Evolutionary conservation across 1,284 basidiomycete species (phyloP).

Genomic region (Stygiomarasmius scandens): DNA sequence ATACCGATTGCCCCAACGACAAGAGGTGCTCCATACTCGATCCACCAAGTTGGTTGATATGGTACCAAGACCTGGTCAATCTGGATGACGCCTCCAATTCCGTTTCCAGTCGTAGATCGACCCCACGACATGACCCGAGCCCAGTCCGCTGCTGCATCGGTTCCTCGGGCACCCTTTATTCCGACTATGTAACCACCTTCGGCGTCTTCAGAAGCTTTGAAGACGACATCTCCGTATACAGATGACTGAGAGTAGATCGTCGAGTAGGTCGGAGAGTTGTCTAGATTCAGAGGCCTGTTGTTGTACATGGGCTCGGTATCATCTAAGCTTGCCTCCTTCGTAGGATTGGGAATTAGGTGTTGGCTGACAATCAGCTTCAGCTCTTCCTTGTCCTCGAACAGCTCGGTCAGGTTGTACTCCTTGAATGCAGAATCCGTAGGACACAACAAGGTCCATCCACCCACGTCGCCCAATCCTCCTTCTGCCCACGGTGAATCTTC

Average conservation of each 20-base stretch:
- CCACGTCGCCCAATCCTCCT: constrained; percentile 41
- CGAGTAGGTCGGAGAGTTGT: constrained; percentile 71
- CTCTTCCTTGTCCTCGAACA: constrained; percentile 64
- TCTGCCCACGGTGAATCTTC: constrained; percentile 63
- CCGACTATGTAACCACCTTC: constrained; percentile 72
- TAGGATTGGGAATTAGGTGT: constrained; percentile 78
- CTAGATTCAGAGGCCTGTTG: constrained; percentile 72
- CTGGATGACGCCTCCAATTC: constrained; percentile 84
- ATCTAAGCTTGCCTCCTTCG: constrained; percentile 17
- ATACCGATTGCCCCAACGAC: constrained; percentile 61
- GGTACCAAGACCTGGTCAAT: constrained; percentile 86
- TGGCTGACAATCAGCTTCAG: constrained; percentile 80
- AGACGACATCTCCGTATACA: constrained; percentile 80
- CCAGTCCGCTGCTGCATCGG: constrained; percentile 69
- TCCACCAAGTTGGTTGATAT: constrained; percentile 85
- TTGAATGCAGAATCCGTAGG: constrained; percentile 94
- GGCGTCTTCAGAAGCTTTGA: constrained; percentile 60
- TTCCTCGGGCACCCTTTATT: constrained; percentile 86
- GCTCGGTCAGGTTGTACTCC: constrained; percentile 79
- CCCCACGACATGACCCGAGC: constrained; percentile 84
- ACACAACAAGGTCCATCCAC: constrained; percentile 84
- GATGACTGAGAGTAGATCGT: constrained; percentile 69
- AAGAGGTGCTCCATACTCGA: constrained; percentile 65
- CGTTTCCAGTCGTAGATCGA: constrained; percentile 70
- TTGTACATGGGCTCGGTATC: constrained; percentile 51